Evolutionary conservation across 2,329 filamentous ascomycete genomes (phyloP).

Genomic region (Fusarium heterosporum): DNA sequence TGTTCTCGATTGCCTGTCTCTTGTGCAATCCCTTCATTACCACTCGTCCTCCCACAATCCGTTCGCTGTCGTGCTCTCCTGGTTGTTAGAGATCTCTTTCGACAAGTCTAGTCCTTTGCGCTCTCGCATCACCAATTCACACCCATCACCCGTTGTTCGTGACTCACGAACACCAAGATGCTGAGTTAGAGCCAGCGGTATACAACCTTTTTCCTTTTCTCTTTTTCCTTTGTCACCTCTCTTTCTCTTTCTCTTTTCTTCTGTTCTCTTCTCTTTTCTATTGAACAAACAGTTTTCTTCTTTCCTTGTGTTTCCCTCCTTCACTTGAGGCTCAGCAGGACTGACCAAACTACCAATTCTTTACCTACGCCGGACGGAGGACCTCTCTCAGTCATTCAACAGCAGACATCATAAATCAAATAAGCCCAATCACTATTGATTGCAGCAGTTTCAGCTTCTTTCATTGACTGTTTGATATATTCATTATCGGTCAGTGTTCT

Average conservation of each 20-base stretch:
- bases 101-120: slow-evolving; percentile 18
- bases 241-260: slow-evolving; percentile 14
- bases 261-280: slow-evolving; percentile 11
- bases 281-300: slow-evolving; percentile 25
- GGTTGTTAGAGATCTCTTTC: slow-evolving; percentile 24
- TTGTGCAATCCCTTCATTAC: slow-evolving; percentile 41
- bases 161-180: slow-evolving; percentile 46
- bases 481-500: slow-evolving; percentile 29
- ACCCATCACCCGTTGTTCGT: slow-evolving; percentile 41
- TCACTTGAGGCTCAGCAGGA: slow-evolving; percentile 45
- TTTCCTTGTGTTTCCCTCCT: slow-evolving; percentile 36
- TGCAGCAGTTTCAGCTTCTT: neutral
- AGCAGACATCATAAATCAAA: slow-evolving; percentile 17
- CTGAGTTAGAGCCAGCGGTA: slow-evolving; percentile 37
- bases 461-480: slow-evolving; percentile 4
- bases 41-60: slow-evolving; percentile 44
- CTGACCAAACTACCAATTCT: slow-evolving; percentile 38
- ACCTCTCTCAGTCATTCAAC: slow-evolving; percentile 25
- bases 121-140: slow-evolving; percentile 29
- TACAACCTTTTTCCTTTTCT: slow-evolving; percentile 28
- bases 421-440: slow-evolving; percentile 13
- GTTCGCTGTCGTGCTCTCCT: slow-evolving; percentile 42
- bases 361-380: slow-evolving; percentile 38
- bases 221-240: slow-evolving; percentile 36
- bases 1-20: slow-evolving; percentile 37